These are phyloP conservation scores for Kalanchoe fedtschenkoi DNA, from an alignment of 164 flowering plant genomes.

Conservation along the genomic window DNA sequence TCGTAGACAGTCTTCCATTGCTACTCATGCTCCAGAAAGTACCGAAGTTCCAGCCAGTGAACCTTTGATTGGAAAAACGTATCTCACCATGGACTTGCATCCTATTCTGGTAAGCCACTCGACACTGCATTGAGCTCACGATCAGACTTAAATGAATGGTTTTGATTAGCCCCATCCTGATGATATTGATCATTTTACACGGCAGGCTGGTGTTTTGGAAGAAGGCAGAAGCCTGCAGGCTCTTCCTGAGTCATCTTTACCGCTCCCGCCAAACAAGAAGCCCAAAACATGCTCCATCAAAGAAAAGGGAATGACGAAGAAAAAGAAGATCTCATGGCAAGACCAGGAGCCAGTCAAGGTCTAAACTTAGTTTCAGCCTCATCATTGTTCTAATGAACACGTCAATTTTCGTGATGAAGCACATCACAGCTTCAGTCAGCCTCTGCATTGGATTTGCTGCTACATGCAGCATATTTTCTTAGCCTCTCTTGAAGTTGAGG, in stretches of 20 bases:
- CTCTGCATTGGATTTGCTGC: no score
- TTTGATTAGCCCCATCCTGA: background rate
- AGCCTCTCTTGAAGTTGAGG: no score
- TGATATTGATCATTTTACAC: background rate
- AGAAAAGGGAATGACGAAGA: background rate
- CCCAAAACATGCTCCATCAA: background rate
- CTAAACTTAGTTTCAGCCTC: background rate
- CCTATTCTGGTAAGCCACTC: background rate
- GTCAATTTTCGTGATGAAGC: no score
- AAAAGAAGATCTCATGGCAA: background rate
- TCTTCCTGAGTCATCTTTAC: background rate
- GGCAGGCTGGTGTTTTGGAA: background rate
- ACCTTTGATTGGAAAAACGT: background rate
- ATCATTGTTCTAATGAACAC: no score
- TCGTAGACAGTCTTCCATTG: background rate
- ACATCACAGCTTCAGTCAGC: no score
- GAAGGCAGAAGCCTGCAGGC: background rate
- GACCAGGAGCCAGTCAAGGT: background rate
- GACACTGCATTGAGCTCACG: background rate
- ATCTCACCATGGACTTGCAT: background rate
- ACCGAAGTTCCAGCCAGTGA: background rate
- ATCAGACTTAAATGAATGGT: no score
- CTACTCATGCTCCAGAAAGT: background rate
- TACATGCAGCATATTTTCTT: no score
- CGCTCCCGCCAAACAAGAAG: background rate